phyloP scores from a whole-genome alignment of 129 eudicot genomes.

The Glebionis coronaria region DNA sequence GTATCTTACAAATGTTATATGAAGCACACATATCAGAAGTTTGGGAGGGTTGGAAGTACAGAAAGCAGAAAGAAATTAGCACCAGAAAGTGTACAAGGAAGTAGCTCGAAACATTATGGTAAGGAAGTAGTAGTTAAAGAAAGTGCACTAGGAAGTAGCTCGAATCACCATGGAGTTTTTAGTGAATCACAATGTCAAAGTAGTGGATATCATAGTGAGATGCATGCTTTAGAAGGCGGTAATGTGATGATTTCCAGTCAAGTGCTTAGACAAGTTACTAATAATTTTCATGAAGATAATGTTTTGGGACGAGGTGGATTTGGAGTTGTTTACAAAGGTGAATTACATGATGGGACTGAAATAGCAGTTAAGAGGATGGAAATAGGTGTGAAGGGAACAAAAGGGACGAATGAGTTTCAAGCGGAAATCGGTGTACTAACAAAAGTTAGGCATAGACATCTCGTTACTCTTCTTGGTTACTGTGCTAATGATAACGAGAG shows the following conservation, averaged over 20 bases:
- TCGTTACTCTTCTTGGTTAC: slow-evolving; percentile 15
- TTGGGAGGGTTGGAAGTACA: slow-evolving; percentile 20
- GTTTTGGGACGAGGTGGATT: slow-evolving; percentile 17
- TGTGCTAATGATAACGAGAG: slow-evolving; percentile 14
- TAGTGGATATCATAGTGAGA: slow-evolving; percentile 16
- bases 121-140: slow-evolving; percentile 1
- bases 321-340: slow-evolving; percentile 18
- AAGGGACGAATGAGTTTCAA: slow-evolving; percentile 15
- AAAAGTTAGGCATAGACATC: slow-evolving; percentile 19
- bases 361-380: slow-evolving; percentile 19
- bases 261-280: slow-evolving; percentile 12
- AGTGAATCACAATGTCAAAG: slow-evolving; percentile 11
- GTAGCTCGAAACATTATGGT: slow-evolving; percentile 1
- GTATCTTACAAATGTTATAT: slow-evolving; percentile 14
- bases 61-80: slow-evolving; percentile 8
- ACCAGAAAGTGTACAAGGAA: slow-evolving; percentile 5
- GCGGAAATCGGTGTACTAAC: slow-evolving; percentile 17
- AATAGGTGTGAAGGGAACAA: slow-evolving; percentile 15
- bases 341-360: slow-evolving; percentile 14
- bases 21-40: slow-evolving; percentile 13
- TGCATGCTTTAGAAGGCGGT: slow-evolving; percentile 11
- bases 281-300: not conserved
- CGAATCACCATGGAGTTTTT: not conserved
- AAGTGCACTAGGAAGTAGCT: slow-evolving; percentile 1
- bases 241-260: slow-evolving; percentile 17